Conservation (phyloP, 2,329 filamentous ascomycete genomes). For the Epichloe scottii region DNA sequence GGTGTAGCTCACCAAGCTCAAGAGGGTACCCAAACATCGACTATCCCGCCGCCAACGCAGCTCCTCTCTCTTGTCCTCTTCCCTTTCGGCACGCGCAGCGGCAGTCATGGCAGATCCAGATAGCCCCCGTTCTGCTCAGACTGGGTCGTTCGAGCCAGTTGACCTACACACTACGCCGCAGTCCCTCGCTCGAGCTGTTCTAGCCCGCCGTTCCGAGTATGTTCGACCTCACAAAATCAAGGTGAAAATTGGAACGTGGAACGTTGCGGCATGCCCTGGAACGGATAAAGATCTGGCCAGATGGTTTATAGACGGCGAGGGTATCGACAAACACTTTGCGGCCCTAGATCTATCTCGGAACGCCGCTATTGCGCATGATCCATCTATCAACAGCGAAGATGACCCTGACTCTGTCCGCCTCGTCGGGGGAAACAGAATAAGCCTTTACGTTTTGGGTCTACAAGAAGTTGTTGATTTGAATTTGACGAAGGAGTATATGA, state of each 20-base stretch:
- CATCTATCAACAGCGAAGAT: constrained; percentile 23
- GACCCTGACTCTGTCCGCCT: constrained; percentile 26
- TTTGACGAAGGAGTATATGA: constrained; percentile 65
- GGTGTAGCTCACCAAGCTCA: constrained; percentile 19
- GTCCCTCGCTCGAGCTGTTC: constrained; percentile 52
- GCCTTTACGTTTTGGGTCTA: constrained; percentile 77
- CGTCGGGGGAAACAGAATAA: constrained; percentile 56
- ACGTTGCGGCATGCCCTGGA: constrained; percentile 73
- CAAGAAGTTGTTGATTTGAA: constrained; percentile 88
- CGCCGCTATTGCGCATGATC: constrained; percentile 20
- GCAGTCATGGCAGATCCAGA: constrained; percentile 15
- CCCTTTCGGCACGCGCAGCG: constrained; percentile 2
- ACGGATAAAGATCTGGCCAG: constrained; percentile 77
- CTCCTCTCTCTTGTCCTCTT: constrained; percentile 7
- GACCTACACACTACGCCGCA: constrained; percentile 35
- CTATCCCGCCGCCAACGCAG: constrained; percentile 13
- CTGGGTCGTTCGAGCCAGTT: constrained; percentile 26
- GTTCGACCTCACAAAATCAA: constrained; percentile 60
- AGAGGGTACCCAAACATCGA: constrained; percentile 10
- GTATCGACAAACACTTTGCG: constrained; percentile 50
- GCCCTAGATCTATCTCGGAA: constrained; percentile 35
- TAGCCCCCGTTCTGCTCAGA: constrained; percentile 21
- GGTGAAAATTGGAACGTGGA: constrained; percentile 92
- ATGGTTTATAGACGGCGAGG: constrained; percentile 77
- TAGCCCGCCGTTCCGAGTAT: constrained; percentile 67